phyloP scores from a whole-genome alignment of 2,329 filamentous ascomycete genomes.

The Cladobotryum mycophilum region DNA sequence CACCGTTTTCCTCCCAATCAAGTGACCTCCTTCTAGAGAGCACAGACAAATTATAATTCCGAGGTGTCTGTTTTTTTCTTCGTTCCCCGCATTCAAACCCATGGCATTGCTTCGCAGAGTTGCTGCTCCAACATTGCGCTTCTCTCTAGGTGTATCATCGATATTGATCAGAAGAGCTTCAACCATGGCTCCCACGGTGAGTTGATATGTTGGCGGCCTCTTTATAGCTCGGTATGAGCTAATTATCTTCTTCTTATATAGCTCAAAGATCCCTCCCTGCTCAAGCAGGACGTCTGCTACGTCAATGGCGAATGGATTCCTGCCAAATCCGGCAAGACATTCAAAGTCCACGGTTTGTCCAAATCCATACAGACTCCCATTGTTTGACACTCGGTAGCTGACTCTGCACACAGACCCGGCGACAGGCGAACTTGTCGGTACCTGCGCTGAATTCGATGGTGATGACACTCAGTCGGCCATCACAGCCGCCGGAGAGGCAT shows the following conservation, averaged over 20 bases:
- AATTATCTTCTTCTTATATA: constrained; percentile 24
- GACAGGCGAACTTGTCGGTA: constrained; percentile 73
- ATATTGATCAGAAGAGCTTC: constrained; percentile 35
- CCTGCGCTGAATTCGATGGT: constrained; percentile 74
- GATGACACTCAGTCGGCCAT: constrained; percentile 78
- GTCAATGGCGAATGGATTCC: constrained; percentile 90
- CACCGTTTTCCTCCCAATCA: not conserved
- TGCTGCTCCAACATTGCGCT: constrained; percentile 23
- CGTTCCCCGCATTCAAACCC: constrained; percentile 5
- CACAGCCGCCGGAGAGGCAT: constrained; percentile 70
- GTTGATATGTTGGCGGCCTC: not conserved
- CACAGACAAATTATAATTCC: not conserved
- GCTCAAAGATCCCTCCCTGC: constrained; percentile 73
- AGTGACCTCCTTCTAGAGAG: not conserved
- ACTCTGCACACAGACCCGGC: constrained; percentile 59
- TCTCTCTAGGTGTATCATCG: constrained; percentile 23
- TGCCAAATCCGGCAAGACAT: constrained; percentile 83
- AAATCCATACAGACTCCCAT: not conserved
- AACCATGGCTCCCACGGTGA: constrained; percentile 42
- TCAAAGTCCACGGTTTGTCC: constrained; percentile 66
- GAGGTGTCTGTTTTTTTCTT: not conserved
- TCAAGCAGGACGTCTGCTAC: constrained; percentile 77
- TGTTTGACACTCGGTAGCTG: not conserved
- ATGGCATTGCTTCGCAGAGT: constrained; percentile 29
- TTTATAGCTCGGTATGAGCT: not conserved